Evolutionary conservation across 805 yeast genomes (phyloP), one percentile per base, ranked within the genome.

Genomic region (Nakazawaea holstii): DNA sequence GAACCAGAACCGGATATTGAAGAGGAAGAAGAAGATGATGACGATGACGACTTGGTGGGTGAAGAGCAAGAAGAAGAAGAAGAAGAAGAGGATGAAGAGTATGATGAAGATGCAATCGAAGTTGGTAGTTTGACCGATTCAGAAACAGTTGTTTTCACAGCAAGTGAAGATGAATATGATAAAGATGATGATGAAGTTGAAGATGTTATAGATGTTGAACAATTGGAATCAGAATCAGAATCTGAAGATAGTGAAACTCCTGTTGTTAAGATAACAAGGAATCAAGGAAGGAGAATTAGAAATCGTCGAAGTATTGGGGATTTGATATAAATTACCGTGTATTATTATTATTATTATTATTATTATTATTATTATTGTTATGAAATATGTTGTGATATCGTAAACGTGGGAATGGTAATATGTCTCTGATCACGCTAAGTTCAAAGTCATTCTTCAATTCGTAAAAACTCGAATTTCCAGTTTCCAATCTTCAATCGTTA

Each of bases 111-210:
- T 42, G 28, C 28, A 10, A 35, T 49, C 31, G 55, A 52, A 13
- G 50, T 50, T 36, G 40, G 30, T 29, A 41, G 42, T 26, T 52
- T 50, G 35, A 49, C 47, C 2, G 10, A 15, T 33, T n/a, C 20
- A 3, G 14, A 27, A 11, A 39, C 42, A 17, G 29, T 31, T 4
- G 13, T 31, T 31, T 39, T 11, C 3, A 52, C 45, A 9, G 49
- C 44, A 43, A 45, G 51, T 26, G 55, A 49, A 17, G 48, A 40
- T 2, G 51, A 70, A 66, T 59, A 61, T 0, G 59, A 53, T 30
- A 45, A 26, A 11, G 45, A 41, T 1, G 33, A 32, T 17, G 48
- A 47, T 9, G 57, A 52, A 14, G 54, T 42, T 9, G 59, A 53
- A 11, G 55, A 50, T 7, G 56, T 43, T 15, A 60, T 51, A 6